Conservation (phyloP, 345 rosid species). For the Orychophragmus violaceus region DNA sequence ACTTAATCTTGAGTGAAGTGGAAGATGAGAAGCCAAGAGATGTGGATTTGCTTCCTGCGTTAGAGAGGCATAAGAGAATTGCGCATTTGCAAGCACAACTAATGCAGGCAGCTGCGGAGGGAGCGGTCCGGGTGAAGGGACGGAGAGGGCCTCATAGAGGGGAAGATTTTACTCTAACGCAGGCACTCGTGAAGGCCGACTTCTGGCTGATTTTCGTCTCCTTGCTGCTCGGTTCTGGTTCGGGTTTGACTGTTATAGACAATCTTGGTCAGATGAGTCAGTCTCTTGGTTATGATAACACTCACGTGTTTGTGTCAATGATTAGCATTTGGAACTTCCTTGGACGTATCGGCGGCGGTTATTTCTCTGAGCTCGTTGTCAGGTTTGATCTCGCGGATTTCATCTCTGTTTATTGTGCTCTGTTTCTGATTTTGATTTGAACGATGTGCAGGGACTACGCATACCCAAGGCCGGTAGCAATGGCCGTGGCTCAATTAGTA, state of each 20-base stretch:
- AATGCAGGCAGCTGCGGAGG: conserved; percentile 83
- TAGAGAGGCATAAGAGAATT: conserved; percentile 73
- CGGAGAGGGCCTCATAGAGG: conserved; percentile 83
- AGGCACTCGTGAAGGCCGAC: conserved; percentile 89
- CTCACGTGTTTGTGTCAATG: conserved; percentile 89
- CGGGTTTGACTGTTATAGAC: conserved; percentile 94
- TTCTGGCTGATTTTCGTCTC: conserved; percentile 95
- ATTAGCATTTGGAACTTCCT: conserved; percentile 99
- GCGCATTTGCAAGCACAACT: conserved; percentile 75
- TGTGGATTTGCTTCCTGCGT: conserved; percentile 85
- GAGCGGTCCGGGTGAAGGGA: conserved; percentile 81
- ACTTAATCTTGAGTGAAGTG: conserved; percentile 70
- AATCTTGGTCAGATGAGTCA: conserved; percentile 97
- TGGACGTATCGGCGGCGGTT: conserved; percentile 94
- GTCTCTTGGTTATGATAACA: conserved; percentile 71
- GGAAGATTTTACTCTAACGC: conserved; percentile 83
- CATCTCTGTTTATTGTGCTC: neutral
- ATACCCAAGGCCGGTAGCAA: conserved; percentile 78
- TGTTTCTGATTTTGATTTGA: conserved; percentile 7
- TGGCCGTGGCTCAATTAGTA: conserved; percentile 74
- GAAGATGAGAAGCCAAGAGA: conserved; percentile 94
- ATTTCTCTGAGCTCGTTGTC: conserved; percentile 84
- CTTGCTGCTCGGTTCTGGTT: conserved; percentile 82
- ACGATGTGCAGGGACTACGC: conserved; percentile 59
- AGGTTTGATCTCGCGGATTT: conserved; percentile 40